Evolutionary conservation across 164 flowering plant species (phyloP).

Genomic region (Sextonia rubra): DNA sequence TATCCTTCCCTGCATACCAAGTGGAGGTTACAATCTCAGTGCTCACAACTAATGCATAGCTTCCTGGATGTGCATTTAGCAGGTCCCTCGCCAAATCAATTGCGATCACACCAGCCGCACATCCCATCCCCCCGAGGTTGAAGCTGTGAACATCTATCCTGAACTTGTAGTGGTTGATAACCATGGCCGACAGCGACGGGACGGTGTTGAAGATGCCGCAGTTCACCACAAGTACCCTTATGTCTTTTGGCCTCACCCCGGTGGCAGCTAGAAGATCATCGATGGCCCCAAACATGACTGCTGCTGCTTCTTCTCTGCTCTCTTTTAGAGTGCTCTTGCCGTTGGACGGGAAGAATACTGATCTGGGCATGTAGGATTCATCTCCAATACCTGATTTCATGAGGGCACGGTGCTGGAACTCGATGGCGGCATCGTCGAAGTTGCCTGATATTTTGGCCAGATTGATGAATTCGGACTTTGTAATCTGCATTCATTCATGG

Average conservation of each 20-base stretch:
- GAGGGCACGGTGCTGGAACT: constrained; percentile 38
- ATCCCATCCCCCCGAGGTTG: constrained; percentile 86
- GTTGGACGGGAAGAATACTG: constrained; percentile 36
- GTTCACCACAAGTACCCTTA: constrained; percentile 55
- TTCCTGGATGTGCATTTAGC: constrained; percentile 36
- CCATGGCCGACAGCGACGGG: constrained; percentile 71
- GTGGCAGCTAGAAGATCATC: constrained; percentile 46
- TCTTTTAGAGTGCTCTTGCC: constrained; percentile 29
- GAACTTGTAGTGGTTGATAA: constrained; percentile 65
- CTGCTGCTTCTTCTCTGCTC: constrained; percentile 61
- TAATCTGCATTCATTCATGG: constrained; percentile 21
- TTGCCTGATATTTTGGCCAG: constrained; percentile 52
- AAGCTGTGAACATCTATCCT: constrained; percentile 40
- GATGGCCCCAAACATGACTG: constrained; percentile 54
- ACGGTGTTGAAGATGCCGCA: constrained; percentile 56
- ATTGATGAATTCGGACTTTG: constrained; percentile 50
- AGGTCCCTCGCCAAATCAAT: constrained; percentile 63
- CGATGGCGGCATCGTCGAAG: constrained; percentile 37
- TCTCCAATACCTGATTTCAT: constrained; percentile 64
- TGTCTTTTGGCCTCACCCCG: constrained; percentile 35
- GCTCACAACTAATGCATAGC: constrained; percentile 68
- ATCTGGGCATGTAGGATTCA: constrained; percentile 53
- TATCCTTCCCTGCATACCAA: constrained; percentile 58
- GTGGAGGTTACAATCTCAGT: constrained; percentile 45
- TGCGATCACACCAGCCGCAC: constrained; percentile 60